Evolutionary conservation across 139 green algal genomes (phyloP), one percentile per base, ranked within the genome.

Genomic region (Chlorella ohadii): DNA sequence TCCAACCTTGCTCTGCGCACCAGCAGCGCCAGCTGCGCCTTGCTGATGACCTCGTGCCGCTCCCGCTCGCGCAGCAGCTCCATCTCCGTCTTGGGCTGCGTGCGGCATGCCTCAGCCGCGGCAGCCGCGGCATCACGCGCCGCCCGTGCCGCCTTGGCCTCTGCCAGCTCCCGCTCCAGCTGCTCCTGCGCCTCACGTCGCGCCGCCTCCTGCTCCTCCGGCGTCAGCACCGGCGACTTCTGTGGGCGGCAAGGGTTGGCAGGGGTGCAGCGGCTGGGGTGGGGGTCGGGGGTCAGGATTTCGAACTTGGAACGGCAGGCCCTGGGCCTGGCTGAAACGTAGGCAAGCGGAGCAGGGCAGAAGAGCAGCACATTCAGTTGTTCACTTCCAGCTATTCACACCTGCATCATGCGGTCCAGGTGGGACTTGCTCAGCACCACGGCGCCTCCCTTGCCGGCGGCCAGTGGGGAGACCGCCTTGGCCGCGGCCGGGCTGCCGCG

Each of bases 341-440:
- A n/a, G n/a, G n/a, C n/a, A n/a, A n/a, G n/a, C n/a, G n/a, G n/a
- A n/a, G n/a, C n/a, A n/a, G n/a, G n/a, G n/a, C n/a, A n/a, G n/a
- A n/a, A n/a, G n/a, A n/a, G n/a, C n/a, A n/a, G n/a, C n/a, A n/a
- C n/a, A n/a, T n/a, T n/a, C n/a, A n/a, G n/a, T n/a, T n/a, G n/a
- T n/a, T n/a, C n/a, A n/a, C n/a, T n/a, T n/a, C n/a, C n/a, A n/a
- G n/a, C n/a, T n/a, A n/a, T n/a, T n/a, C n/a, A n/a, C 55, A 83
- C 78, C 78, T 83, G 63, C 41, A 83, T 51, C 79, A 84, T 84
- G 79, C 79, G 79, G 16, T 84, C 79, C 79, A 84, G 47, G 31
- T 84, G 79, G 23, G 28, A n/a, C 66, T 59, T 84, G 47, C 47
- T 78, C 38, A 83, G 41, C 39, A 75, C 4, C 64, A 83, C n/a